A percentile compares a stretch with the other conserved stretches of the same genome.
These are phyloP conservation scores for Balansia obtecta DNA, from an alignment of 2,329 filamentous ascomycete genomes.

Conservation along the genomic window DNA sequence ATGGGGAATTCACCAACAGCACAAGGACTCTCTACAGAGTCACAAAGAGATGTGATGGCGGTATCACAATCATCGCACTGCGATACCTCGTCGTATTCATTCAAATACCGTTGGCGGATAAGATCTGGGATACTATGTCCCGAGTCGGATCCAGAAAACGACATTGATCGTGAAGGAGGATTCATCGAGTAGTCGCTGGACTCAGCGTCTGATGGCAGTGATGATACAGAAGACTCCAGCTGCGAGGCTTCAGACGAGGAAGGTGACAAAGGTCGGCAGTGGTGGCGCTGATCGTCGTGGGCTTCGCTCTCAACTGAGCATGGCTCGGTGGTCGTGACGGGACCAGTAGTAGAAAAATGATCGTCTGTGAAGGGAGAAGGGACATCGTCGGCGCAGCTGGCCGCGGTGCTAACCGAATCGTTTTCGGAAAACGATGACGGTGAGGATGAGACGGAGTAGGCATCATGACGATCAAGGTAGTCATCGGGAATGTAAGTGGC, in stretches of 20 bases:
- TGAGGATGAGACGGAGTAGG: slow-evolving; percentile 20
- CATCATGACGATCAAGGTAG: slow-evolving; percentile 29
- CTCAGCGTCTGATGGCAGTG: slow-evolving; percentile 20
- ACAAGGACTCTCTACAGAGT: slow-evolving; percentile 28
- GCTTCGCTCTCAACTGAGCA: slow-evolving; percentile 15
- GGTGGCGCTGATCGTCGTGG: slow-evolving; percentile 6
- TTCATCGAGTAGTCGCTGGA: slow-evolving; percentile 21
- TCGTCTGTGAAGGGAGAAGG: slow-evolving; percentile 29
- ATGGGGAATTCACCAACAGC: slow-evolving; percentile 20
- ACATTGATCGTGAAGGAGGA: slow-evolving; percentile 35
- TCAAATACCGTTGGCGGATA: slow-evolving; percentile 16
- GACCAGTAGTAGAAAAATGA: slow-evolving; percentile 18
- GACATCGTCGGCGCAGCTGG: slow-evolving; percentile 27
- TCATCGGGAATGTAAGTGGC: slow-evolving; percentile 43
- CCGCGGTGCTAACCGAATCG: slow-evolving; percentile 24
- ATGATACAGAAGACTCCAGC: slow-evolving; percentile 29
- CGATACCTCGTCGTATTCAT: slow-evolving; percentile 32
- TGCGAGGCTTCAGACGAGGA: slow-evolving; percentile 38
- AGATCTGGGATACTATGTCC: slow-evolving; percentile 24
- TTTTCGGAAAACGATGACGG: slow-evolving; percentile 27
- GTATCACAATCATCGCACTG: slow-evolving; percentile 33
- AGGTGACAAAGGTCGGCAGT: slow-evolving; percentile 21
- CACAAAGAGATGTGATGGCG: slow-evolving; percentile 31
- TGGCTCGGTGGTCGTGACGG: slow-evolving; percentile 34
- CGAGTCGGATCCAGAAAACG: slow-evolving; percentile 39